A percentile compares a stretch with the other conserved stretches of the same genome.
Conservation (phyloP, 495 filamentous ascomycete species). For the Talaromyces stipitatus region DNA sequence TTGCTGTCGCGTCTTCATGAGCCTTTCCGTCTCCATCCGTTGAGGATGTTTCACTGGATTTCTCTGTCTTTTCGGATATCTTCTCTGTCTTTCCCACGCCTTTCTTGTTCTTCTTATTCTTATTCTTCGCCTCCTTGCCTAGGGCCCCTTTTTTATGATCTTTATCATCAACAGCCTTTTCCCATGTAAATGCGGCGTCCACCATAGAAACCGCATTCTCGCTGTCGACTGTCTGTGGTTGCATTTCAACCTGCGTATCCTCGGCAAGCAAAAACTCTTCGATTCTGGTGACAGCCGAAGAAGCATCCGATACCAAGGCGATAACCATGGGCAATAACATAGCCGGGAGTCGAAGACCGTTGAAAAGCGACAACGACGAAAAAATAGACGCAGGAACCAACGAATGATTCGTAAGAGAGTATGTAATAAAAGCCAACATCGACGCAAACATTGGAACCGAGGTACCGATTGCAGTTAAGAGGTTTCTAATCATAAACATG, state of each 20-base stretch:
- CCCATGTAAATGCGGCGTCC: conserved; percentile 8
- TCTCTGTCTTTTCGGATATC: neutral
- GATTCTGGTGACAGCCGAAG: conserved; percentile 72
- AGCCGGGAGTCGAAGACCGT: conserved; percentile 78
- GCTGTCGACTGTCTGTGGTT: conserved; percentile 18
- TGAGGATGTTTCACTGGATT: conserved; percentile 4
- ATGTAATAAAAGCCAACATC: conserved; percentile 93
- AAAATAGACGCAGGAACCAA: conserved; percentile 75
- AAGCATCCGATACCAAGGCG: conserved; percentile 81
- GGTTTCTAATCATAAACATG: conserved; percentile 73
- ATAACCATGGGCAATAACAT: conserved; percentile 85
- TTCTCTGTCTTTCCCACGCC: neutral
- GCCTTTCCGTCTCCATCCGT: conserved; percentile 10
- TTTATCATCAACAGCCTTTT: neutral
- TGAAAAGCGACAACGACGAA: conserved; percentile 89
- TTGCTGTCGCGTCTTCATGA: conserved; percentile 24
- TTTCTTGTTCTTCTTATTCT: neutral
- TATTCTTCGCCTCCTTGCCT: neutral
- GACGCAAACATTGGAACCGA: conserved; percentile 86
- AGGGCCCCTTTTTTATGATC: conserved; percentile 34
- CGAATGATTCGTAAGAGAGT: conserved; percentile 63
- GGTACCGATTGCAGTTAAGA: conserved; percentile 68
- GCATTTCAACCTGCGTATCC: conserved; percentile 68
- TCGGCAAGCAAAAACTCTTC: conserved; percentile 85
- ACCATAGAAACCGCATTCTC: conserved; percentile 5